These are phyloP conservation scores for Cladosporium cucumerinum DNA, from an alignment of 2,329 filamentous ascomycete genomes.

Conservation along the genomic window DNA sequence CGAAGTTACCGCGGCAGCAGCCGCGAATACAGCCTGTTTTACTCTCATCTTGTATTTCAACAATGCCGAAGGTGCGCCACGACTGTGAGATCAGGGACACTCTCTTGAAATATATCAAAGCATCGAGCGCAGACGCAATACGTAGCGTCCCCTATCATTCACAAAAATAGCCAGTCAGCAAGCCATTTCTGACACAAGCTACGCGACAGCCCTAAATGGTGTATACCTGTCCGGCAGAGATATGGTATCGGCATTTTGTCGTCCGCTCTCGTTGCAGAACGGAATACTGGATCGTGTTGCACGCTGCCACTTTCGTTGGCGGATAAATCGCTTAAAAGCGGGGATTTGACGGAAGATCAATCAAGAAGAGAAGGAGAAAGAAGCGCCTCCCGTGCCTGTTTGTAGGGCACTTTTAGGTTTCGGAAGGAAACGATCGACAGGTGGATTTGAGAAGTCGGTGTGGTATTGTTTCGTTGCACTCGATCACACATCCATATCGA, in stretches of 20 bases:
- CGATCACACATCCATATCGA: background rate
- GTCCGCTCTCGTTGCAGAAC: background rate
- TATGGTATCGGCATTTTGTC: background rate
- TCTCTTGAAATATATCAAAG: background rate
- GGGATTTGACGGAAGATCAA: background rate
- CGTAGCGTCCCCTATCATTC: background rate
- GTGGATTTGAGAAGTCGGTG: background rate
- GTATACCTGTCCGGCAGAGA: background rate
- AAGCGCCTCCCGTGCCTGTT: background rate
- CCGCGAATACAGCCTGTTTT: background rate
- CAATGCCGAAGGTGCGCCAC: background rate
- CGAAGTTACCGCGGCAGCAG: background rate
- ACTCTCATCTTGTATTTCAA: background rate
- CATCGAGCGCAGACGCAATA: background rate
- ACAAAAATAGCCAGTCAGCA: background rate
- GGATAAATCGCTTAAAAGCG: slow-evolving; percentile 1
- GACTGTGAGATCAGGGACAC: background rate
- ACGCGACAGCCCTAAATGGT: background rate
- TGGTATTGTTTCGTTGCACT: background rate
- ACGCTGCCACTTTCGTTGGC: background rate
- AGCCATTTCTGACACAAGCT: background rate
- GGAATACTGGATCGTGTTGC: background rate
- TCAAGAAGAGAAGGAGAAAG: background rate
- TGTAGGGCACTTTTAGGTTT: background rate
- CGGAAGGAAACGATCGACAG: background rate